These are phyloP conservation scores for Pseudogymnoascus sp. DNA, from an alignment of 2,329 filamentous ascomycete genomes.

Conservation along the genomic window DNA sequence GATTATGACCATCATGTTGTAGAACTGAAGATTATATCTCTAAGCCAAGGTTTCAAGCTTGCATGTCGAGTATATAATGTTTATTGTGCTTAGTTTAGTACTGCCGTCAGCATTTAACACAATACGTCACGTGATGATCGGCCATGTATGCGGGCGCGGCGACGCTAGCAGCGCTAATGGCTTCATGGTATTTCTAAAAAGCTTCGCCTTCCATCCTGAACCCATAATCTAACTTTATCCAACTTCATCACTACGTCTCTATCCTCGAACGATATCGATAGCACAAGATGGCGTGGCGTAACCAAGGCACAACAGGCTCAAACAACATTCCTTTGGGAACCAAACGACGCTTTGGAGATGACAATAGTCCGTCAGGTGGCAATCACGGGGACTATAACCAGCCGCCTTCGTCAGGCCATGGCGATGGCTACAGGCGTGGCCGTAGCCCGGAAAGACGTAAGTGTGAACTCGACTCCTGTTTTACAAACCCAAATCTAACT, in stretches of 20 bases:
- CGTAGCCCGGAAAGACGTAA: conserved; percentile 80
- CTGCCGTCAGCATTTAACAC: background rate
- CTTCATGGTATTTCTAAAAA: background rate
- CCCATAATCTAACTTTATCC: conserved; percentile 2
- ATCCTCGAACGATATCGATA: background rate
- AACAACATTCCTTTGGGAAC: conserved; percentile 96
- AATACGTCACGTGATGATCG: background rate
- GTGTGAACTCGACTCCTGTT: conserved; percentile 25
- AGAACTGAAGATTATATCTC: background rate
- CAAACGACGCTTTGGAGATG: conserved; percentile 68
- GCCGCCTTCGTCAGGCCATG: conserved; percentile 18
- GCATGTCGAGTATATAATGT: background rate
- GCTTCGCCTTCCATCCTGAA: background rate
- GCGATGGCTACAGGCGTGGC: conserved; percentile 64
- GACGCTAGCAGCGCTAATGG: background rate
- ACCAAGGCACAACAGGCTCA: conserved; percentile 85
- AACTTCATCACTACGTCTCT: conserved; percentile 2
- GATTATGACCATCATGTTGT: background rate
- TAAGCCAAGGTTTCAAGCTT: background rate
- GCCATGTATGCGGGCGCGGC: background rate
- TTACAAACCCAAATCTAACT: conserved; percentile 38
- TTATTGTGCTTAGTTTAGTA: background rate
- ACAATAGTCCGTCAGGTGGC: conserved; percentile 32
- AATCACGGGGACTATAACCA: conserved; percentile 26
- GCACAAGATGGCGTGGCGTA: conserved; percentile 53